A percentile compares a stretch with the other conserved stretches of the same genome.
Evolutionary conservation across 2,329 filamentous ascomycete species (phyloP).

Genomic region (Aspergillus alliaceus): DNA sequence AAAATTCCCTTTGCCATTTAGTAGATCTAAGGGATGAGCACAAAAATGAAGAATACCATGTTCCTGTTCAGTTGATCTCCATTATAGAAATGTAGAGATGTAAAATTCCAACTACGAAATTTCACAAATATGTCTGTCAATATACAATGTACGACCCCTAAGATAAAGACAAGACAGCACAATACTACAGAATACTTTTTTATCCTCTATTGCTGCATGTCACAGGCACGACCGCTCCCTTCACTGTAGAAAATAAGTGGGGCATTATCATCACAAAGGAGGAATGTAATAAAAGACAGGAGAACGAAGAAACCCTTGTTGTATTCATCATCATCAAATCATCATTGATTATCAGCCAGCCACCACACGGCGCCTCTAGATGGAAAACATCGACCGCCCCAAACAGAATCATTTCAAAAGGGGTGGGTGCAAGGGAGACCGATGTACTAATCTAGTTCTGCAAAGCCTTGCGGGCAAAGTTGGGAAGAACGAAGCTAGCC

Average conservation of each 20-base stretch:
- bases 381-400: constrained; percentile 5
- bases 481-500: constrained; percentile 89
- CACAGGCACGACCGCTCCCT: background rate
- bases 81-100: too few species aligned
- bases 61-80: background rate
- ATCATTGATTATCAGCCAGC: constrained; percentile 15
- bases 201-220: background rate
- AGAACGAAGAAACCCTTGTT: constrained; percentile 3
- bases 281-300: background rate
- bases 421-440: constrained; percentile 1
- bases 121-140: too few species aligned
- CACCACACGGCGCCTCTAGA: constrained; percentile 10
- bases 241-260: background rate
- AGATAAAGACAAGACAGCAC: background rate
- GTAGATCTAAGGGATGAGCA: constrained; percentile 19
- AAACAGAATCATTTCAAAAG: constrained; percentile 6
- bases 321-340: constrained; percentile 21
- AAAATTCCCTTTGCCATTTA: constrained; percentile 13
- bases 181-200: background rate
- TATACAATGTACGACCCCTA: too few species aligned
- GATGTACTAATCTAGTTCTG: constrained; percentile 16
- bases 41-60: constrained; percentile 14
- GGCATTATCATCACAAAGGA: background rate
- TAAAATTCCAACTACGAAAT: too few species aligned
- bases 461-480: constrained; percentile 79